Evolutionary conservation across 805 yeast genomes (phyloP).

Genomic region (Candida ascalaphidarum): DNA sequence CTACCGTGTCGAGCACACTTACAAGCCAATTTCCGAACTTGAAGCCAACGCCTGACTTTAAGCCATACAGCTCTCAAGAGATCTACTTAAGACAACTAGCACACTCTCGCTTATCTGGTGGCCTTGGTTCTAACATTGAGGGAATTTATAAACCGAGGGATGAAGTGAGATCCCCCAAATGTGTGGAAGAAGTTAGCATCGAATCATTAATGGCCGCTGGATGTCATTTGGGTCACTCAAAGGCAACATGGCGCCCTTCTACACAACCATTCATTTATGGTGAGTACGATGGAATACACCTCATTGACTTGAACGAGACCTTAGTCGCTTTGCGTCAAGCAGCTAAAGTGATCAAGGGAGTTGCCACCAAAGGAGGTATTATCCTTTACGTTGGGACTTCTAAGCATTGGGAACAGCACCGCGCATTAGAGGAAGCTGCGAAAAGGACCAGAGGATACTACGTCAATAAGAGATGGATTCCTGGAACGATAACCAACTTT

Average conservation of each 20-base stretch:
- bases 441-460: constrained; percentile 69
- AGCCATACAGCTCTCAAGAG: constrained; percentile 72
- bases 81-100: constrained; percentile 64
- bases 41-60: constrained; percentile 48
- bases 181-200: constrained; percentile 51
- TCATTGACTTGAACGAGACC: constrained; percentile 86
- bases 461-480: constrained; percentile 83
- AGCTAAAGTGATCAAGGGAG: constrained; percentile 73
- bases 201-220: constrained; percentile 81
- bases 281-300: constrained; percentile 80
- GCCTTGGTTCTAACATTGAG: constrained; percentile 56
- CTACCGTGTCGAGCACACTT: constrained; percentile 23
- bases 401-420: constrained; percentile 55
- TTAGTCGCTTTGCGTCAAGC: constrained; percentile 70
- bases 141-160: constrained; percentile 64
- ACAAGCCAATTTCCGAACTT: constrained; percentile 49
- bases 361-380: constrained; percentile 78
- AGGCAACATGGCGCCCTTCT: constrained; percentile 64
- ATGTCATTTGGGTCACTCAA: constrained; percentile 92
- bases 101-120: constrained; percentile 46
- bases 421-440: constrained; percentile 75
- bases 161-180: constrained; percentile 52
- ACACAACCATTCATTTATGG: constrained; percentile 87
- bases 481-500: constrained; percentile 88
- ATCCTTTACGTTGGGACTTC: constrained; percentile 80